phyloP scores from a whole-genome alignment of 768 basidiomycete species.

The Lentinula guzmanii region DNA sequence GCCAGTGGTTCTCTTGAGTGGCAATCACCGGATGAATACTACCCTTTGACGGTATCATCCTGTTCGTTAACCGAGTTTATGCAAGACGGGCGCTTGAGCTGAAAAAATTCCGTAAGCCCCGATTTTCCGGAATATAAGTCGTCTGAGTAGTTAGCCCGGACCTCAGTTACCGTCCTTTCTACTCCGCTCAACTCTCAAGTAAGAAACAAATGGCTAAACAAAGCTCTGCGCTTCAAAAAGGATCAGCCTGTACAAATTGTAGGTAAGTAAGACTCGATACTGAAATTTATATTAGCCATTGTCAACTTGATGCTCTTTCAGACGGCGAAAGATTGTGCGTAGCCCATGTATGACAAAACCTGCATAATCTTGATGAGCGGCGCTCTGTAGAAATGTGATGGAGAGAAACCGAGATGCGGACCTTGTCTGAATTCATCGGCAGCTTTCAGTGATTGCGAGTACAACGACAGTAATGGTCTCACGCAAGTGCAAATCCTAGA shows the following conservation, averaged over 20 bases:
- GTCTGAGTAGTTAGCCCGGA: not conserved
- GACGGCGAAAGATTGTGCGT: conserved; percentile 44
- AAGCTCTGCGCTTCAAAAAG: conserved; percentile 29
- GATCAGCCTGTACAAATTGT: conserved; percentile 48
- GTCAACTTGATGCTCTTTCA: conserved; percentile 11
- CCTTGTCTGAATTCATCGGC: conserved; percentile 41
- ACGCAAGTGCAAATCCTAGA: conserved; percentile 41
- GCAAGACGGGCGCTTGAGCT: too few species aligned
- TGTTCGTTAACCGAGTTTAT: too few species aligned
- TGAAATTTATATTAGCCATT: not conserved
- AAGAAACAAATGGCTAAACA: not conserved
- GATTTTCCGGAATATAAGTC: too few species aligned
- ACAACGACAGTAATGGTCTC: conserved; percentile 36
- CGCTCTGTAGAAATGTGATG: conserved; percentile 46
- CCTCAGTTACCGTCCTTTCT: not conserved
- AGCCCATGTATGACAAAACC: not conserved
- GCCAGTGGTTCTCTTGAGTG: too few species aligned
- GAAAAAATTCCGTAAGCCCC: too few species aligned
- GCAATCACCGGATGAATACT: too few species aligned
- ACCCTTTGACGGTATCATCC: too few species aligned
- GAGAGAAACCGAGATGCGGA: conserved; percentile 40
- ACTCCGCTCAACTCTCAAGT: not conserved
- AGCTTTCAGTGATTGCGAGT: conserved; percentile 49
- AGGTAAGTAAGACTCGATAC: conserved; percentile 25
- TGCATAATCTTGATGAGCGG: not conserved